A percentile compares a stretch with the other conserved stretches of the same genome.
Evolutionary conservation across 2,329 filamentous ascomycete species (phyloP).

Genomic region (Capronia coronata): DNA sequence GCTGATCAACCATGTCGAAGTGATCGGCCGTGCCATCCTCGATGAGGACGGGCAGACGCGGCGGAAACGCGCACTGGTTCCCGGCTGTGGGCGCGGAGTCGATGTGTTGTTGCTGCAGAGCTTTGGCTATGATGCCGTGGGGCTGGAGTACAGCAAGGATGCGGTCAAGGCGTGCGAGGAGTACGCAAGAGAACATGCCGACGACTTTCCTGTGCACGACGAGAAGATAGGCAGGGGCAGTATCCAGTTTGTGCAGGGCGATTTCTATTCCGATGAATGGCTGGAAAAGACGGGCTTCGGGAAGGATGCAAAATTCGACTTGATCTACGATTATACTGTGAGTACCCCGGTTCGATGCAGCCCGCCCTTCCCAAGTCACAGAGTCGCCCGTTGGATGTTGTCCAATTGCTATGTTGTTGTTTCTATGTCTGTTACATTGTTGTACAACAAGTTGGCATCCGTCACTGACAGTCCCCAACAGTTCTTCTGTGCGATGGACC

Average conservation of each 20-base stretch:
- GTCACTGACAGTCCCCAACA: no score
- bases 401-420: not conserved
- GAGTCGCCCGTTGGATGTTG: not conserved
- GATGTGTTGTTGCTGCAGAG: conserved; percentile 70
- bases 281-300: conserved; percentile 32
- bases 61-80: conserved; percentile 60
- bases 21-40: conserved; percentile 35
- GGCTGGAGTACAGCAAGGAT: conserved; percentile 59
- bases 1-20: conserved; percentile 36
- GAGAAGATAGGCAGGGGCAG: conserved; percentile 34
- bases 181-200: conserved; percentile 31
- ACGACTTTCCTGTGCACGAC: conserved; percentile 35
- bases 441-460: no score
- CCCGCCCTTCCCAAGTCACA: no score
- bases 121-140: conserved; percentile 70
- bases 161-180: conserved; percentile 40
- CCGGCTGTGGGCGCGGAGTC: conserved; percentile 75
- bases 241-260: conserved; percentile 39
- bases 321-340: conserved; percentile 60
- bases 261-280: conserved; percentile 44
- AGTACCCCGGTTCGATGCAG: no score
- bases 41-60: conserved; percentile 36
- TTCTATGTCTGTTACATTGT: no score
- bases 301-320: conserved; percentile 36
- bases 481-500: conserved; percentile 58